A percentile compares a stretch with the other conserved stretches of the same genome.
These are phyloP conservation scores for Penicillium atrosanguineum DNA, from an alignment of 495 filamentous ascomycete species.

Conservation along the genomic window DNA sequence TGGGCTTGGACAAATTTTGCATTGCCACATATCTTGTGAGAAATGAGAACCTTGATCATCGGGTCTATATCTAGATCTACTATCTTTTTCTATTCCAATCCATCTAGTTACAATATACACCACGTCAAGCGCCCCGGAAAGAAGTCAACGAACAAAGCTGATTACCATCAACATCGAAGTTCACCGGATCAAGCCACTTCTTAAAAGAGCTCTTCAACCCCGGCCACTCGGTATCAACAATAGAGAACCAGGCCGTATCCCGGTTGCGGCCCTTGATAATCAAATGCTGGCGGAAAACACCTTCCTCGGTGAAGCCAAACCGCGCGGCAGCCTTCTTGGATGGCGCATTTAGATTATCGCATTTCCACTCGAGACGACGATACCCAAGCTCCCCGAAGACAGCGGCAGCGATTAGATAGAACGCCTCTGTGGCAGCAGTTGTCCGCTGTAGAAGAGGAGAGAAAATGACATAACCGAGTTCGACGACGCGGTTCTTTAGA, in stretches of 20 bases:
- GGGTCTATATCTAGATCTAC: no score
- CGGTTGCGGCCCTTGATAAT: no score
- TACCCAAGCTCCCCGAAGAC: no score
- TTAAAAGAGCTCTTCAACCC: conserved; percentile 3
- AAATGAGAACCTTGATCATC: no score
- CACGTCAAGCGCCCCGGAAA: background rate
- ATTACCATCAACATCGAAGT: conserved; percentile 9
- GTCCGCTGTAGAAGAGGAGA: conserved; percentile 1
- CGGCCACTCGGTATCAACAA: conserved; percentile 12
- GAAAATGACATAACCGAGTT: conserved; percentile 1
- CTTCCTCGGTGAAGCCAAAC: no score
- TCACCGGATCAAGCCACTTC: conserved; percentile 9
- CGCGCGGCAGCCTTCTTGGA: no score
- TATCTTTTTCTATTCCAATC: no score
- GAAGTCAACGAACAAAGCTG: conserved; percentile 2
- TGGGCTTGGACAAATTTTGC: background rate
- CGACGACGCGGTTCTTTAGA: conserved; percentile 2
- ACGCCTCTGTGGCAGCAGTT: background rate
- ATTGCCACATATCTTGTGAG: background rate
- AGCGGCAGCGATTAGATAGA: no score
- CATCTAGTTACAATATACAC: no score
- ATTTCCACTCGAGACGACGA: no score
- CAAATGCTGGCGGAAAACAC: no score
- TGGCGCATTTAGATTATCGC: no score
- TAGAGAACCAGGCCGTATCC: conserved; percentile 11